Percentiles rank a stretch among this genome's conserved stretches.
These are phyloP conservation scores for Nicotiana noctiflora DNA, from an alignment of 257 asterid genomes.

Conservation along the genomic window DNA sequence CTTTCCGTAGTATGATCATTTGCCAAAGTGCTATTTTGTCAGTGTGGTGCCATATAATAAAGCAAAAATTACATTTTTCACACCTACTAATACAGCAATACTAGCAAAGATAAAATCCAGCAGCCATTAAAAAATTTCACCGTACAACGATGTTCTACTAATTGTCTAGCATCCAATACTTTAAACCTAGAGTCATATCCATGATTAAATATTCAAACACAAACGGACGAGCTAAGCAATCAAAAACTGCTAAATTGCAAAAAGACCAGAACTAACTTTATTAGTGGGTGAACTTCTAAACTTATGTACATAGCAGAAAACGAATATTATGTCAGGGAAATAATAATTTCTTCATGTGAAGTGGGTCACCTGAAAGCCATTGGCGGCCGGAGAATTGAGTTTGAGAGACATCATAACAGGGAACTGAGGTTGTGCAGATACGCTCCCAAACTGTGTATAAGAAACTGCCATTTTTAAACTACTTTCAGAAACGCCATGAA, in stretches of 20 bases:
- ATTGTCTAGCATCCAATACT: not conserved
- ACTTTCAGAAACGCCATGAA: not conserved
- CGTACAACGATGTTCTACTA: not conserved
- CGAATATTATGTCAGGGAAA: not conserved
- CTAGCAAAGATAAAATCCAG: not conserved
- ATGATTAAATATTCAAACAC: not conserved
- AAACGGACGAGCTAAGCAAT: not conserved
- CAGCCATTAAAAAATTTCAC: not conserved
- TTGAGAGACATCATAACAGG: conserved; percentile 41
- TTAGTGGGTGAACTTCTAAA: not conserved
- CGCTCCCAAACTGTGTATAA: not conserved
- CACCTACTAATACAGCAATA: not conserved
- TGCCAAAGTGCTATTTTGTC: not conserved
- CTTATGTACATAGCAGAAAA: not conserved
- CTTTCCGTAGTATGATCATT: not conserved
- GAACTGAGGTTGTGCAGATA: not conserved
- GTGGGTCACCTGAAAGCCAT: conserved; percentile 33
- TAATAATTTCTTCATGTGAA: not conserved
- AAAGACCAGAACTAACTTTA: not conserved
- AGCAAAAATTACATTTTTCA: not conserved
- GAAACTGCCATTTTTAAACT: not conserved
- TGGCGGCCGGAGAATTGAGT: conserved; percentile 39
- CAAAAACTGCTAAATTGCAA: not conserved
- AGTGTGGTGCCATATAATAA: not conserved
- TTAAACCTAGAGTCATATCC: not conserved